These are phyloP conservation scores for Zychaea mexicana DNA, from an alignment of 371 early-diverging fungal genomes.

Conservation along the genomic window DNA sequence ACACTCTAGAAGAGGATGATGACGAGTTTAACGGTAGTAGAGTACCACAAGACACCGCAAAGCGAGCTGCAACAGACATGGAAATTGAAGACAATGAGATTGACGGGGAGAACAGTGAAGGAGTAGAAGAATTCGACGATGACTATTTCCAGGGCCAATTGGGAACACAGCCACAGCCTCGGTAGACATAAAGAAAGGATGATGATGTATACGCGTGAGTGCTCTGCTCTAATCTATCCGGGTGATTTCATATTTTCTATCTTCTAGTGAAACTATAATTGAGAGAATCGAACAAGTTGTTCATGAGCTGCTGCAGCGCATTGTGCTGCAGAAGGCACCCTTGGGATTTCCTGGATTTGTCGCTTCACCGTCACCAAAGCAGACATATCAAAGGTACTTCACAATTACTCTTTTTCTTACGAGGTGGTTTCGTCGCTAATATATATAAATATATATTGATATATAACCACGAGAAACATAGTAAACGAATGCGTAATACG, in stretches of 20 bases:
- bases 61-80: too few relatives aligned
- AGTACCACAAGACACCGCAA: too few relatives aligned
- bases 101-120: too few relatives aligned
- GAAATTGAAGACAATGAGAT: too few relatives aligned
- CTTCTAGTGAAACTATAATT: not conserved
- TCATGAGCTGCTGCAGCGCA: not conserved
- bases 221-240: not conserved
- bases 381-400: not conserved
- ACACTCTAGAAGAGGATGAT: too few relatives aligned
- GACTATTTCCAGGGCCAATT: not conserved
- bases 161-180: slow-evolving; percentile 11
- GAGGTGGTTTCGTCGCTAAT: too few relatives aligned
- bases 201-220: not conserved
- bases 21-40: too few relatives aligned
- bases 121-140: too few relatives aligned
- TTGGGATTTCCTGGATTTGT: not conserved
- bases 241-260: not conserved
- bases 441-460: too few relatives aligned
- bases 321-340: not conserved
- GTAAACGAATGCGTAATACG: too few relatives aligned
- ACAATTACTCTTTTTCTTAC: too few relatives aligned
- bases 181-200: slow-evolving; percentile 1
- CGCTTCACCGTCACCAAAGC: not conserved
- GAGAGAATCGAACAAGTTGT: not conserved
- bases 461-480: too few relatives aligned